Evolutionary conservation across 495 filamentous ascomycete species (phyloP), one percentile per base, ranked within the genome.

Genomic region (Rhizodiscina lignyota): DNA sequence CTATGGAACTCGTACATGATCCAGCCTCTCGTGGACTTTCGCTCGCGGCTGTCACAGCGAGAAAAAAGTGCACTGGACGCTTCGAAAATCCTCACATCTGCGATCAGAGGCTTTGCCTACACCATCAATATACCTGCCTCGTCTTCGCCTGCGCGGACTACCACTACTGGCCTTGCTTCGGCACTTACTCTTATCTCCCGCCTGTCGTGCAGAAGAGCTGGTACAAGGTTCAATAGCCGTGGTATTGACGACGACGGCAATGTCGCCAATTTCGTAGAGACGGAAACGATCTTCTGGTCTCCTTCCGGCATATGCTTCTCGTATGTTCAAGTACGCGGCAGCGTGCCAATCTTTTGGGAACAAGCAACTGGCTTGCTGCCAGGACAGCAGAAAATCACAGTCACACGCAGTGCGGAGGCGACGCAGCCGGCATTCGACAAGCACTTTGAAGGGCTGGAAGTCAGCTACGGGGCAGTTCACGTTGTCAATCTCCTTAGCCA

Each of bases 1-100:
- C 58, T 97, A 19, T 97, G 89, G 89, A 97, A 97, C 45, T 84
- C 81, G 6, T 92, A 89, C 57, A 96, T 97, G 86, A 92, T 97
- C 40, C 68, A 77, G 37, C 86, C 91, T 5, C 66, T 97, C 35
- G 74, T 96, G 27, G 64, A 77, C 34, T 96, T 97, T 50, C 76
- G 89, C 18, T 83, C 77, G 11, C 71, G 81, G 13, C 61, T 97
- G 15, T 67, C 78, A 12, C 64, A 64, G 15, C 64, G 68, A 13
- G 85, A 94, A 38, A 77, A 75, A 36, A 62, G 61, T 17, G 72
- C 69, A 17, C 63, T 97, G 12, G 89, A 97, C 59, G 63, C 64
- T 2, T 93, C 85, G 33, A 70, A 82, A 33, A 80, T 97, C 32
- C 54, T 97, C 26, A 97, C 87, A 1, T 94, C 81, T 46, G 85